Evolutionary conservation across 2,329 filamentous ascomycete genomes (phyloP), one percentile per base, ranked within the genome.

Genomic region (Purpureocillium takamizusanense): DNA sequence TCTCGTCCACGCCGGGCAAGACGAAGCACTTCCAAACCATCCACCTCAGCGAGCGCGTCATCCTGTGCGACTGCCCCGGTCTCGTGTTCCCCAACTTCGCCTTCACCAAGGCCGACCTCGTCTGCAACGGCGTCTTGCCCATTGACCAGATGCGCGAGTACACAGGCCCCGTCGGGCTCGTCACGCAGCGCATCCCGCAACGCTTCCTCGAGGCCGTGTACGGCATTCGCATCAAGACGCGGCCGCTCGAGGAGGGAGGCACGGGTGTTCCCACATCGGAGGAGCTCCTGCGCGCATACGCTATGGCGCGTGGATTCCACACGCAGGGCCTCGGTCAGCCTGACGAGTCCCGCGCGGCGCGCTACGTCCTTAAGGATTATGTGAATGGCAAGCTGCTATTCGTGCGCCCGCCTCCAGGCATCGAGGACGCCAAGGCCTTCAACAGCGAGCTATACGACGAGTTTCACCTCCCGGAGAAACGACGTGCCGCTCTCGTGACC

Each of bases 21-120:
- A 98, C 92, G 12, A 98, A 98, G 69, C 92, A 98, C 55, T 98
- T 98, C 68, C 92, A 98, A 62, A 98, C 92, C 1, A 92, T 98
- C 42, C 89, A 95, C 57, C 77, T 98, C 25, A 92, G 85, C 42
- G 84, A 92, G 1, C 78, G 81, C 42, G 87, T 98, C 45, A 76
- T 97, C 34, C 76, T 98, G 7, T 97, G 92, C 63, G 92, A 98
- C 79, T 98, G 92, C 56, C 92, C 92, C 9, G 92, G 92, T 81
- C 81, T 98, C 15, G 94, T 98, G 2, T 97, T 98, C 61, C 89
- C 92, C 52, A 97, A 97, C 65, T 98, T 97, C 52, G 90, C 92
- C 41, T 89, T 82, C 33, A 97, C 89, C 34, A 97, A 97, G 64
- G 92, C 86, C 30, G 92, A 98, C 54, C 77, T 98, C 15, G 92